phyloP scores from a whole-genome alignment of 169 alveolate species.

The Plasmodium berghei region DNA sequence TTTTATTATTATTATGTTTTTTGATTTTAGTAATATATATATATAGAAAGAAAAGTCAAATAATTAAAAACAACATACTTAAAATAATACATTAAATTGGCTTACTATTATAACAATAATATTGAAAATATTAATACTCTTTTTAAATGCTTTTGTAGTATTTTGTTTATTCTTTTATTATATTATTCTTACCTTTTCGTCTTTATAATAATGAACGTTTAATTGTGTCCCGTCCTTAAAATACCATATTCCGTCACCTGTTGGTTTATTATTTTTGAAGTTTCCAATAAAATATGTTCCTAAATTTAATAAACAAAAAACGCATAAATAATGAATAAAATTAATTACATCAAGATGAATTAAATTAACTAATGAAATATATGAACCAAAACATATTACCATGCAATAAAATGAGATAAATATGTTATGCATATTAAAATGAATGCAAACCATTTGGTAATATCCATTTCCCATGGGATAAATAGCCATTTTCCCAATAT shows the following conservation, averaged over 20 bases:
- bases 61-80: conserved; percentile 5
- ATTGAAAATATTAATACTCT: neutral
- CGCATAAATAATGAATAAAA: neutral
- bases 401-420: neutral
- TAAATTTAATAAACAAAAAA: neutral
- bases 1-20: conserved; percentile 18
- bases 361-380: neutral
- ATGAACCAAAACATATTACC: conserved; percentile 4
- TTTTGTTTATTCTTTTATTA: neutral
- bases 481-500: conserved; percentile 50
- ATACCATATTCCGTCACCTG: conserved; percentile 51
- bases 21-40: neutral
- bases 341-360: neutral
- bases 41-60: neutral
- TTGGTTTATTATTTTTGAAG: conserved; percentile 38
- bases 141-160: neutral
- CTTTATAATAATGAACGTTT: conserved; percentile 49
- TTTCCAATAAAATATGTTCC: conserved; percentile 58
- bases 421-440: neutral
- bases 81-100: neutral
- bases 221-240: conserved; percentile 48
- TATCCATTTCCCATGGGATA: conserved; percentile 61
- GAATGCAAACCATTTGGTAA: conserved; percentile 53
- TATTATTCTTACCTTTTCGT: conserved; percentile 17
- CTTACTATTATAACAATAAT: neutral